These are phyloP conservation scores for Fusarium subglutinans DNA, from an alignment of 2,329 filamentous ascomycete genomes.

Conservation along the genomic window DNA sequence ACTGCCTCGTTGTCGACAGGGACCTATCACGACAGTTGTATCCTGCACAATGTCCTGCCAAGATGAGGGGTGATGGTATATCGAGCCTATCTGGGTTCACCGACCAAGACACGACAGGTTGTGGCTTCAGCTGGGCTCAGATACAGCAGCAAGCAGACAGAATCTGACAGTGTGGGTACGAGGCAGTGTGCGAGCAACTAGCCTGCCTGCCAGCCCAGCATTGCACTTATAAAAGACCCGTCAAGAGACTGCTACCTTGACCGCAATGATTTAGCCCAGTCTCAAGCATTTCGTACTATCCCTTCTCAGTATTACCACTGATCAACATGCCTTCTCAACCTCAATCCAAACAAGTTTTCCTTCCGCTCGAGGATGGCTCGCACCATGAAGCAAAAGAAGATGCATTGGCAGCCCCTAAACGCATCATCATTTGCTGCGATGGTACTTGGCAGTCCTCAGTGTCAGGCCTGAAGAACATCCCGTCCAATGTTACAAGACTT, in stretches of 20 bases:
- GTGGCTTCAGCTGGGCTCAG: conserved; percentile 25
- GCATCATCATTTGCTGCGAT: conserved; percentile 50
- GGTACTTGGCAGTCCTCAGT: conserved; percentile 48
- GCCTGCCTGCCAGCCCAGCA: background rate
- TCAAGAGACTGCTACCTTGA: background rate
- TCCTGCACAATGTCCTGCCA: conserved; percentile 19
- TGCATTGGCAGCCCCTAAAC: conserved; percentile 31
- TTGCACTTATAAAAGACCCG: conserved; percentile 18
- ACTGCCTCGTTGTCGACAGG: conserved; percentile 3
- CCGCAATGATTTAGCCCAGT: background rate
- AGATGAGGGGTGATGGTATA: conserved; percentile 22
- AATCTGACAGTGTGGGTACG: conserved; percentile 1
- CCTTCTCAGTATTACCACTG: background rate
- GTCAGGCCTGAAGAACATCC: conserved; percentile 39
- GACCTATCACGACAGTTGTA: conserved; percentile 24
- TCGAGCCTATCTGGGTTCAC: conserved; percentile 18
- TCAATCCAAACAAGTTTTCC: conserved; percentile 10
- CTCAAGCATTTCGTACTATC: background rate
- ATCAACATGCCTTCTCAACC: conserved; percentile 24
- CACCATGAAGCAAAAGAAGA: conserved; percentile 25
- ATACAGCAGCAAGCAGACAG: background rate
- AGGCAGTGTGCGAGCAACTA: background rate
- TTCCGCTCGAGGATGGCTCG: conserved; percentile 25
- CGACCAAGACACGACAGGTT: conserved; percentile 28
- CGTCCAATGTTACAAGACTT: conserved; percentile 49